A percentile compares a stretch with the other conserved stretches of the same genome.
phyloP scores from a whole-genome alignment of 139 green algal species.

The Edaphochlamys debaryana region DNA sequence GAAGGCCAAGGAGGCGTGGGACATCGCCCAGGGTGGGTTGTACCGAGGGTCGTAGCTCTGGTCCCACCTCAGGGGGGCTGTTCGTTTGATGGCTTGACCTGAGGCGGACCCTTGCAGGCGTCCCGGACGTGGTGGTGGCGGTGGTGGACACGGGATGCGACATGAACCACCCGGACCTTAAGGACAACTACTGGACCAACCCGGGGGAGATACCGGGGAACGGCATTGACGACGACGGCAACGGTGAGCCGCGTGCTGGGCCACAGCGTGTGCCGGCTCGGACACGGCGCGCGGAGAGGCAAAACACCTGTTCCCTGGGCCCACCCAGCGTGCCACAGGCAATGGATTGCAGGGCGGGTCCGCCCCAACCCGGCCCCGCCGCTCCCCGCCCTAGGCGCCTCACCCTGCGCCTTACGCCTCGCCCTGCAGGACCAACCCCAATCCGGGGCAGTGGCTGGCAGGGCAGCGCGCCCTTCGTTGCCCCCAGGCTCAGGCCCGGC shows the following conservation, averaged over 20 bases:
- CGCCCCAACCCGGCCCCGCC: no score
- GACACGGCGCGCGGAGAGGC: no score
- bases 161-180: constrained; percentile 68
- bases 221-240: constrained; percentile 77
- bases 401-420: no score
- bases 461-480: no score
- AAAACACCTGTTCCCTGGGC: no score
- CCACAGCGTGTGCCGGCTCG: no score
- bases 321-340: no score
- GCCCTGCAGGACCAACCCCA: no score
- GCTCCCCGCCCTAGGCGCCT: no score
- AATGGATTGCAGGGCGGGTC: no score
- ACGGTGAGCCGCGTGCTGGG: constrained; percentile 52
- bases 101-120: not conserved
- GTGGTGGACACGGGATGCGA: not conserved
- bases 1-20: not conserved
- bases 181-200: constrained; percentile 72
- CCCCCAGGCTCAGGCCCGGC: no score
- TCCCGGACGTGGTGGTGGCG: not conserved
- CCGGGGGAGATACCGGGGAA: constrained; percentile 63
- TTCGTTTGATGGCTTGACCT: not conserved
- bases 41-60: not conserved
- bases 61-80: not conserved
- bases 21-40: not conserved
- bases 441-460: no score